Evolutionary conservation across 768 basidiomycete species (phyloP).

Genomic region (Amanita pseudoporphyria): DNA sequence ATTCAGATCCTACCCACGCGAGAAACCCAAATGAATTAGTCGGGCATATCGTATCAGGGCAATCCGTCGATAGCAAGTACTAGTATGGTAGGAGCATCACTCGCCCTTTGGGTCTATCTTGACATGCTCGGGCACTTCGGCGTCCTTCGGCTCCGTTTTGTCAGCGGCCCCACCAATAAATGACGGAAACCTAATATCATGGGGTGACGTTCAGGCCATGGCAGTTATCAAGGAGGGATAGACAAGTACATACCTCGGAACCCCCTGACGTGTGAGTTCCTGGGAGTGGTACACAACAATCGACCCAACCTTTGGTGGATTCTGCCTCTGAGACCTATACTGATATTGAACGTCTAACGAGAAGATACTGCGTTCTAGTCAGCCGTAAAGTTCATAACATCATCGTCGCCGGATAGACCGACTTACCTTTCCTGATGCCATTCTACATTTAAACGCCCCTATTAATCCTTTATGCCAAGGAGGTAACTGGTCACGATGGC

Average conservation of each 20-base stretch:
- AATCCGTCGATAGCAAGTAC: too few species aligned
- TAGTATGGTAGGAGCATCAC: neutral
- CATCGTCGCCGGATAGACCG: too few species aligned
- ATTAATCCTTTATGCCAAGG: constrained; percentile 35
- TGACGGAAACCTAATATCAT: constrained; percentile 36
- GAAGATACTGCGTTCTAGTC: neutral
- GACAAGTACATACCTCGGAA: constrained; percentile 38
- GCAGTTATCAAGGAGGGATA: too few species aligned
- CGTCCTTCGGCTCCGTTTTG: constrained; percentile 46
- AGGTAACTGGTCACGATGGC: constrained; percentile 49
- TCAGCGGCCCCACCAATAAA: constrained; percentile 43
- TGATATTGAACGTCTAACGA: constrained; percentile 43
- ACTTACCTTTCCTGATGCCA: constrained; percentile 50
- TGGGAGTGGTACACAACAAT: constrained; percentile 54
- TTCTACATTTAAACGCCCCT: constrained; percentile 45
- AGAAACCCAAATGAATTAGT: too few species aligned
- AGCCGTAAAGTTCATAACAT: neutral
- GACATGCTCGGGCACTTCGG: constrained; percentile 31
- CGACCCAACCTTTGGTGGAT: constrained; percentile 44
- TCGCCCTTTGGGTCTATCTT: neutral
- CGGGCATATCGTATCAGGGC: too few species aligned
- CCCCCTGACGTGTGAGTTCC: constrained; percentile 45
- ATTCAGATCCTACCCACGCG: too few species aligned
- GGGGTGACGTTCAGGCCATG: neutral
- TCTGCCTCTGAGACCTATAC: constrained; percentile 41